Percentiles rank a stretch among this genome's conserved stretches.
Conservation (phyloP, 2,329 filamentous ascomycete species). For the Teratosphaeria epicoccoides region DNA sequence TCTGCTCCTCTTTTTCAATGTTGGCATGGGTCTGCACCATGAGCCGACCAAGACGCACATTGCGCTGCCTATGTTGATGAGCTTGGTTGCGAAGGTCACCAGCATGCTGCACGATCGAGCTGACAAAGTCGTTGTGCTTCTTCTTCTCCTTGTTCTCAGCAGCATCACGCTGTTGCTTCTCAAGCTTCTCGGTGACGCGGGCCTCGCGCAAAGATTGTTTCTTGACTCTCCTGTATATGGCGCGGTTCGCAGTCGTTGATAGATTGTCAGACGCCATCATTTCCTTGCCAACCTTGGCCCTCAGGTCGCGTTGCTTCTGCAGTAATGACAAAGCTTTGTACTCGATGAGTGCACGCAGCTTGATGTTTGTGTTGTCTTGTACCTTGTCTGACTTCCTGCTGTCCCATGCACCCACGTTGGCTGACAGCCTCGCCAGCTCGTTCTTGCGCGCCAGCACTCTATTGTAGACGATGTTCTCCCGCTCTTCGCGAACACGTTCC, state of each 20-base stretch:
- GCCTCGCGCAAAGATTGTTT: constrained; percentile 93
- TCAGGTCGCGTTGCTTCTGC: constrained; percentile 73
- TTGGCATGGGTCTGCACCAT: constrained; percentile 87
- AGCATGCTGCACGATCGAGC: constrained; percentile 73
- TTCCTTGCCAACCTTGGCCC: constrained; percentile 76
- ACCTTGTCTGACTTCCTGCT: constrained; percentile 56
- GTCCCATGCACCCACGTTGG: constrained; percentile 82
- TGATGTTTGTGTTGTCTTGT: constrained; percentile 68
- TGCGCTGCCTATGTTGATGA: constrained; percentile 57
- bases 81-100: constrained; percentile 64
- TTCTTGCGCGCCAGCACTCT: constrained; percentile 74
- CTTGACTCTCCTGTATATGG: constrained; percentile 86
- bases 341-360: constrained; percentile 85
- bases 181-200: constrained; percentile 93
- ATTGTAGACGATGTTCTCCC: constrained; percentile 82
- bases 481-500: constrained; percentile 73
- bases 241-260: constrained; percentile 91
- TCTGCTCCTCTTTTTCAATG: constrained; percentile 99
- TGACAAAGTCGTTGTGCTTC: constrained; percentile 87
- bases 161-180: constrained; percentile 96
- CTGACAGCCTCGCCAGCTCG: constrained; percentile 73
- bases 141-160: constrained; percentile 95
- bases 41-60: constrained; percentile 75
- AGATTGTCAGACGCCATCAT: constrained; percentile 95
- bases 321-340: constrained; percentile 86